phyloP scores from a whole-genome alignment of 139 green algal species.

The Chlamydomonas sp. region DNA sequence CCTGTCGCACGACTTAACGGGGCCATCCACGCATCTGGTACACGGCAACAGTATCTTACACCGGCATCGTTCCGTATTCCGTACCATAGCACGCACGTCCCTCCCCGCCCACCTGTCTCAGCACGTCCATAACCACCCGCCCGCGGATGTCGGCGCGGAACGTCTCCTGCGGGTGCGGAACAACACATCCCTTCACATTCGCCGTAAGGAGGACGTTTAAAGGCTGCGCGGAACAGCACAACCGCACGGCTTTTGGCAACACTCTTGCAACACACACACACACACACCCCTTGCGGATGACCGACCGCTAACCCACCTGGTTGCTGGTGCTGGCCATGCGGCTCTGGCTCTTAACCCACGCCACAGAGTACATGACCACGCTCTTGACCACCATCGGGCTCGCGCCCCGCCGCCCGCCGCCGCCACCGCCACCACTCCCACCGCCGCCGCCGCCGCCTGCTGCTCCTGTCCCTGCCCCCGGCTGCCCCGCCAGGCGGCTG shows the following conservation, averaged over 20 bases:
- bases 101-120: slow-evolving; percentile 48
- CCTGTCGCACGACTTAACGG: too few relatives aligned
- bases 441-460: too few relatives aligned
- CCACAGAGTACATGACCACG: slow-evolving; percentile 55
- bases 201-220: too few relatives aligned
- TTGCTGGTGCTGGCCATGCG: slow-evolving; percentile 82
- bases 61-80: too few relatives aligned
- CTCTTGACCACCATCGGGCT: slow-evolving; percentile 27
- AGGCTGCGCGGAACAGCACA: too few relatives aligned
- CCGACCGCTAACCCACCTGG: slow-evolving; percentile 67
- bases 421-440: not conserved
- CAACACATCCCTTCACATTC: not conserved
- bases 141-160: slow-evolving; percentile 49
- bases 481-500: not conserved
- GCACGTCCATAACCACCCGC: slow-evolving; percentile 57
- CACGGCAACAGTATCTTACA: too few relatives aligned
- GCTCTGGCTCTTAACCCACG: slow-evolving; percentile 43
- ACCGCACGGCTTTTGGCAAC: too few relatives aligned
- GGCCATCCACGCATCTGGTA: too few relatives aligned
- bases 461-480: not conserved
- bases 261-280: not conserved
- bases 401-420: not conserved
- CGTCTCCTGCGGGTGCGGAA: slow-evolving; percentile 39
- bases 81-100: too few relatives aligned
- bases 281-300: not conserved